These are phyloP conservation scores for Trichosporon inkin DNA, from an alignment of 1,284 basidiomycete species.

Conservation along the genomic window DNA sequence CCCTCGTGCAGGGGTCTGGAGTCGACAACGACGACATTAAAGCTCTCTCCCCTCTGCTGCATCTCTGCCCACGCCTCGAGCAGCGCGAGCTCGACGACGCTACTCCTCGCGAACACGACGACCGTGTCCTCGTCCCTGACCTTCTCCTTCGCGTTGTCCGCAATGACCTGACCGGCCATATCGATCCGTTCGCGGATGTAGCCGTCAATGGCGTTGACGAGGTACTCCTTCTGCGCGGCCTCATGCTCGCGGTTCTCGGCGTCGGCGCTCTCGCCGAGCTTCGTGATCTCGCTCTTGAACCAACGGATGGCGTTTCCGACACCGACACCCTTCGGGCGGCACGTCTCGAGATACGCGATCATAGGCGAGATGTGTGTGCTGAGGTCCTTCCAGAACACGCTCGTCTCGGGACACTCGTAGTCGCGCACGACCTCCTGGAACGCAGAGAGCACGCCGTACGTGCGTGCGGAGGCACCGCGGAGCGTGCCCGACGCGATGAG, in stretches of 20 bases:
- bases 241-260: slow-evolving; percentile 86
- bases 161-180: slow-evolving; percentile 88
- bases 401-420: slow-evolving; percentile 44
- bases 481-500: slow-evolving; percentile 43
- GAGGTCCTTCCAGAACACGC: slow-evolving; percentile 48
- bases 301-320: slow-evolving; percentile 57
- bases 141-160: slow-evolving; percentile 80
- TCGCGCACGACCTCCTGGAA: slow-evolving; percentile 52
- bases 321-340: slow-evolving; percentile 49
- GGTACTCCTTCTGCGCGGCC: slow-evolving; percentile 83
- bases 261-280: slow-evolving; percentile 76
- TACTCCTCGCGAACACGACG: slow-evolving; percentile 89
- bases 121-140: slow-evolving; percentile 91
- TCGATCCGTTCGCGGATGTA: slow-evolving; percentile 94
- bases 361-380: slow-evolving; percentile 48
- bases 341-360: slow-evolving; percentile 50
- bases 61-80: slow-evolving; percentile 63
- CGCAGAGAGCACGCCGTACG: slow-evolving; percentile 52
- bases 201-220: slow-evolving; percentile 82
- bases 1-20: slow-evolving; percentile 91
- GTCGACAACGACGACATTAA: slow-evolving; percentile 92
- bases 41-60: slow-evolving; percentile 59
- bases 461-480: slow-evolving; percentile 52
- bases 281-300: slow-evolving; percentile 92
- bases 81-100: slow-evolving; percentile 86